Percentiles rank a stretch among this genome's conserved stretches.
Conservation (phyloP, 2,329 filamentous ascomycete species). For the Fusarium oxysporum region DNA sequence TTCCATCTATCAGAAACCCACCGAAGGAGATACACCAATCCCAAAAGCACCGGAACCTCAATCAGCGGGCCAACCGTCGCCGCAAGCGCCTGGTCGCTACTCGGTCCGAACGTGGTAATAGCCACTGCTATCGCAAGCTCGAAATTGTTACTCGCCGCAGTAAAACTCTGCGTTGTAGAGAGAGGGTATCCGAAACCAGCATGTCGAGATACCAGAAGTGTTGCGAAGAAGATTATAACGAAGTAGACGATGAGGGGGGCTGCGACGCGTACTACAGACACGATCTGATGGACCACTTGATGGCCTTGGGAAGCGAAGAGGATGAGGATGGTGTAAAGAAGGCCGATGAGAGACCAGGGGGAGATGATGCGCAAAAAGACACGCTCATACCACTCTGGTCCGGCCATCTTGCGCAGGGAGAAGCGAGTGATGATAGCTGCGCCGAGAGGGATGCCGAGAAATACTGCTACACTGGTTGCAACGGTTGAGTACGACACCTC, state of each 20-base stretch:
- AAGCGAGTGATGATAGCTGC: constrained; percentile 84
- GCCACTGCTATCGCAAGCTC: constrained; percentile 91
- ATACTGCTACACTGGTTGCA: constrained; percentile 84
- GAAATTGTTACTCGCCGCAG: constrained; percentile 92
- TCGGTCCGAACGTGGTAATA: constrained; percentile 80
- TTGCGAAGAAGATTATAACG: constrained; percentile 76
- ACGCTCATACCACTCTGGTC: constrained; percentile 71
- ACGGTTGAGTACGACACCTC: constrained; percentile 72
- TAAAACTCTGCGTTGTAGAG: constrained; percentile 83
- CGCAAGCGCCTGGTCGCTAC: constrained; percentile 84
- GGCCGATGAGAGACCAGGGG: constrained; percentile 82
- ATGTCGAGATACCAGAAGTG: constrained; percentile 70
- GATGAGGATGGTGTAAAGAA: constrained; percentile 88
- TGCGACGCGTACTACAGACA: constrained; percentile 82
- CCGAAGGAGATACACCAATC: constrained; percentile 79
- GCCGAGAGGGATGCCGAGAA: constrained; percentile 84
- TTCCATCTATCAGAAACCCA: constrained; percentile 65
- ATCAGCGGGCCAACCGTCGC: constrained; percentile 87
- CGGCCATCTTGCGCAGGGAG: constrained; percentile 64
- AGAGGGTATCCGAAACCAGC: constrained; percentile 80
- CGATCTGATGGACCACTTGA: constrained; percentile 84
- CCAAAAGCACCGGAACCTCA: constrained; percentile 85
- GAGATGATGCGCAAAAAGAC: constrained; percentile 76
- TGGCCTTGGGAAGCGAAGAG: constrained; percentile 85
- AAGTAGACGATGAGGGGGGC: constrained; percentile 89